Conservation (phyloP, 2,329 filamentous ascomycete genomes). For the Verticillium nubilum region DNA sequence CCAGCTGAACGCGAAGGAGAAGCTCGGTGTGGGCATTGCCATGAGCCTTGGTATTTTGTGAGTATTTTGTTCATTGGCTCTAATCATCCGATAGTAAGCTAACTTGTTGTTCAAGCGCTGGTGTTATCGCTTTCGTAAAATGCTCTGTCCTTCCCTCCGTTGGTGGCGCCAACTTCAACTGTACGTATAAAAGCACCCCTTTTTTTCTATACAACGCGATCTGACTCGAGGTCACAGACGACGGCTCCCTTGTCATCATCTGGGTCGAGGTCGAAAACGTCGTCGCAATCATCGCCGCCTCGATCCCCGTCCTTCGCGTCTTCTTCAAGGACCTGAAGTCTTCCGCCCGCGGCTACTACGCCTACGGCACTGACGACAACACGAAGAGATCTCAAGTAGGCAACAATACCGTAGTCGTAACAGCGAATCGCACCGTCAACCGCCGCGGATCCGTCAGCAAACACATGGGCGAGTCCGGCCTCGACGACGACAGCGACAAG, state of each 20-base stretch:
- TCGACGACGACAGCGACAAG: slow-evolving; percentile 5
- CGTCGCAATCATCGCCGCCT: slow-evolving; percentile 24
- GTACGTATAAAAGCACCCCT: neutral
- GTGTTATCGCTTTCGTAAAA: slow-evolving; percentile 22
- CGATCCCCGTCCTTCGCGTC: slow-evolving; percentile 24
- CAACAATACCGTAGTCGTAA: neutral
- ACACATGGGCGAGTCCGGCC: neutral
- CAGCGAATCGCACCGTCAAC: neutral
- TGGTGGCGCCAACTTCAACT: neutral
- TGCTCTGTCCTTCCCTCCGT: neutral
- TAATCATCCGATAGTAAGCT: neutral
- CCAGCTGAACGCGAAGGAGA: slow-evolving; percentile 32
- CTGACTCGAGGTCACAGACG: slow-evolving; percentile 3
- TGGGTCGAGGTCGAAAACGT: slow-evolving; percentile 22
- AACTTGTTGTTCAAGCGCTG: slow-evolving; percentile 18
- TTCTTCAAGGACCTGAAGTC: slow-evolving; percentile 14
- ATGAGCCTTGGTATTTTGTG: slow-evolving; percentile 39
- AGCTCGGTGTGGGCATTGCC: slow-evolving; percentile 31
- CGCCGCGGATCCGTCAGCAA: neutral
- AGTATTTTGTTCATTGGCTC: slow-evolving; percentile 5
- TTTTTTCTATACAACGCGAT: too few species aligned
- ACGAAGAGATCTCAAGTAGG: slow-evolving; percentile 1
- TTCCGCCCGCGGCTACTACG: slow-evolving; percentile 3
- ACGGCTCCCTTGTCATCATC: slow-evolving; percentile 21
- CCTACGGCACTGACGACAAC: neutral